Conservation (phyloP, 2,329 filamentous ascomycete genomes). For the Alternaria triticimaculans region DNA sequence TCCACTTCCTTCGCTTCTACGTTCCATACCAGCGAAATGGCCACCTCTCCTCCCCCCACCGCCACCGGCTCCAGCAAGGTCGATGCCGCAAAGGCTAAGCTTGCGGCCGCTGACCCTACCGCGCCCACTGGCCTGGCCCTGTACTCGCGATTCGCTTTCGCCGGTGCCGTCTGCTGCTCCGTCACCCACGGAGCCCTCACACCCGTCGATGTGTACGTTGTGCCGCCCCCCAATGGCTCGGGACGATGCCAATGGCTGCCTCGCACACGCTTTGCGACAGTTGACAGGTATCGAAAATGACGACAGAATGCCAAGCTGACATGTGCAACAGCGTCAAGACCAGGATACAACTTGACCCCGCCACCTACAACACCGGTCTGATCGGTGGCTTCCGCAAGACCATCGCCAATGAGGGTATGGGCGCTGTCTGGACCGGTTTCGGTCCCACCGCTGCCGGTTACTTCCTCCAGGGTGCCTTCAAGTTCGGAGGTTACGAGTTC, state of each 20-base stretch:
- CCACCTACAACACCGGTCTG: conserved; percentile 86
- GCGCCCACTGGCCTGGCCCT: conserved; percentile 71
- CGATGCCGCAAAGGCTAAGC: conserved; percentile 58
- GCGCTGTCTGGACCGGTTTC: conserved; percentile 83
- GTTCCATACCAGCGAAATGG: conserved; percentile 32
- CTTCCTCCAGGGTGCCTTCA: conserved; percentile 92
- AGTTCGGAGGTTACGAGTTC: conserved; percentile 94
- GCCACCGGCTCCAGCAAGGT: conserved; percentile 61
- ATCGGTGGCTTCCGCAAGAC: conserved; percentile 88
- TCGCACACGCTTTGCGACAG: conserved; percentile 17
- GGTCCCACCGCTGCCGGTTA: conserved; percentile 88
- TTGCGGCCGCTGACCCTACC: conserved; percentile 55
- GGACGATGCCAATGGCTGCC: conserved; percentile 37
- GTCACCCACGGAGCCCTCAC: conserved; percentile 97
- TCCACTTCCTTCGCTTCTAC: conserved; percentile 35
- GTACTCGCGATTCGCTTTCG: conserved; percentile 96
- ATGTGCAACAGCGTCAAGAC: conserved; percentile 78
- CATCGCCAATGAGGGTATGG: conserved; percentile 77
- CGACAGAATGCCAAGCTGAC: conserved; percentile 35
- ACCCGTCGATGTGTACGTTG: conserved; percentile 97
- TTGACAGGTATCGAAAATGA: conserved; percentile 14
- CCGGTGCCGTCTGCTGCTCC: conserved; percentile 97
- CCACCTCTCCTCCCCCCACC: conserved; percentile 51
- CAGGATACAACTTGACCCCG: conserved; percentile 89
- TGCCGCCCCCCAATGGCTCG: conserved; percentile 6